These are phyloP conservation scores for Marchantia polymorpha DNA, from an alignment of 225 moss, liverwort and hornwort species.

Conservation along the genomic window DNA sequence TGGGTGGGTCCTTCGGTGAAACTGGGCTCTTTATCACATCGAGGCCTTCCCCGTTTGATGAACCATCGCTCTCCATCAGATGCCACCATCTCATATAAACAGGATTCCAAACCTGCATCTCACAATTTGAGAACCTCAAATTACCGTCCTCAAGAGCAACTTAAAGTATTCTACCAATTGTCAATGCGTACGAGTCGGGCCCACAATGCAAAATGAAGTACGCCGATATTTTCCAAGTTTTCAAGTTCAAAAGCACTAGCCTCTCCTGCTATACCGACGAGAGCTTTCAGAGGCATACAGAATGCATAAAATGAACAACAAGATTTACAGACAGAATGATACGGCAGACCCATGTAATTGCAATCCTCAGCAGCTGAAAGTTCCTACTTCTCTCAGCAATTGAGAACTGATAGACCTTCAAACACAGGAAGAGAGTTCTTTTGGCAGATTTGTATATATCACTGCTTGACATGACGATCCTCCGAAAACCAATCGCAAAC, in stretches of 20 bases:
- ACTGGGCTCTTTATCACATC: conserved; percentile 25
- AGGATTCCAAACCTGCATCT: conserved; percentile 52
- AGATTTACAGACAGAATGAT: not conserved
- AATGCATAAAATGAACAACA: not conserved
- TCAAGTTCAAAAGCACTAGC: not conserved
- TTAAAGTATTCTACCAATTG: no score
- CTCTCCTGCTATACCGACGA: no score
- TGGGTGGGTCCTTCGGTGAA: conserved; percentile 16
- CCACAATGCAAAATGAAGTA: not conserved
- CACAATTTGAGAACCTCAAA: conserved; percentile 1
- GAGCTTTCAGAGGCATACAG: not conserved
- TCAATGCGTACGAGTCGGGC: not conserved
- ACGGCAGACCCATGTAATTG: not conserved
- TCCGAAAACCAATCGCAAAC: not conserved
- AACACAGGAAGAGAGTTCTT: no score
- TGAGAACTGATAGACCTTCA: not conserved
- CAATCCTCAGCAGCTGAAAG: not conserved
- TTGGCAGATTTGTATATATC: no score
- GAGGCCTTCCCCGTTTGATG: conserved; percentile 13
- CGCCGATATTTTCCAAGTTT: no score
- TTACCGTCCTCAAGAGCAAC: not conserved
- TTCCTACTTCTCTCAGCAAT: not conserved
- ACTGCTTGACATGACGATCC: not conserved
- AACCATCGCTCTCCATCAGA: conserved; percentile 32
- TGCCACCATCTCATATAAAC: conserved; percentile 78